Base-by-base conservation (phyloP, 1,284 basidiomycete genomes). In the Spongispora temasekensis region DNA sequence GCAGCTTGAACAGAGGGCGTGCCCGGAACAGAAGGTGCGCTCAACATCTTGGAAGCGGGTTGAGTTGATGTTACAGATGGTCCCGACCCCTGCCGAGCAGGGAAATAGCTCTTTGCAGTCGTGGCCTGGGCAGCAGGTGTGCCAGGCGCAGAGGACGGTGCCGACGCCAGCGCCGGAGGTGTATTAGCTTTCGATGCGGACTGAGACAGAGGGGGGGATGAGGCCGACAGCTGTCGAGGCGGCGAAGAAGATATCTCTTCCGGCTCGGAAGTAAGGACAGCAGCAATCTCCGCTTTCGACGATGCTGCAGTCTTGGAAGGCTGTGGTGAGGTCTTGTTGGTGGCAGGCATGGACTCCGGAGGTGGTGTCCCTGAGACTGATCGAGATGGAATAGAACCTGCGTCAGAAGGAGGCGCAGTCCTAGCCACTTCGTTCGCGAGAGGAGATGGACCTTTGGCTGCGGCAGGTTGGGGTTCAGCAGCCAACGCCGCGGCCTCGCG, bases 401-500 rank as follows among this genome's bases (percentile, higher is more conserved):
- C 57, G 12, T 59, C 57, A 25, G 71, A 61, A n/a, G 56, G 54
- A 48, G 61, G 42, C 25, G 64, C 66, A 19, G 56, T 64, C 32
- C 59, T 64, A 32, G 51, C 35, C 17, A 72, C 55, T 60, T 68
- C 67, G 57, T 64, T 70, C 55, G 55, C 70, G 4, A 76, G 73
- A 34, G 74, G 73, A 19, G 75, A 74, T 50, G 62, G 61, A 13
- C 30, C 64, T 46, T 75, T 75, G 55, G 58, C 52, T 48, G 60
- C 57, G 23, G 66, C 58, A 52, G 65, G 60, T 46, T 61, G 62
- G 10, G 71, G 64, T 46, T 73, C 71, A 50, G 72, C 62, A 31
- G 69, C 64, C 44, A 71, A 44, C 10, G 78, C 82, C n/a, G 76
- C 80, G 23, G 74, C 77, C 65, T 83, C 83, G 21, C 81, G 77